Conservation (phyloP, 352 stramenopile genomes). For the Phytophthora syringae region DNA sequence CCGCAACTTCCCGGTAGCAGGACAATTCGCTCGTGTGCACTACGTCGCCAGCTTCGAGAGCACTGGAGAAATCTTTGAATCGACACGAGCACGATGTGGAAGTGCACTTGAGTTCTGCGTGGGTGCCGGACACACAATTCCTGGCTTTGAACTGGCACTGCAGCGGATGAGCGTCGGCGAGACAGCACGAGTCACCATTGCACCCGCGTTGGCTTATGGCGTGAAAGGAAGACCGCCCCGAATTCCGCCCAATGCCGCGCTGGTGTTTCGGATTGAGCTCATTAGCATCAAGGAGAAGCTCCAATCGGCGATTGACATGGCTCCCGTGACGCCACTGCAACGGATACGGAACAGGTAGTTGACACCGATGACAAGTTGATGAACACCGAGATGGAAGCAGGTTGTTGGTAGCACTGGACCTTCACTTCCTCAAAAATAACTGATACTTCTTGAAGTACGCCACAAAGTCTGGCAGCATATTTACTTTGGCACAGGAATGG, state of each 20-base stretch:
- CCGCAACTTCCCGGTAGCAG: conserved; percentile 56
- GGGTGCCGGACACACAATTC: conserved; percentile 69
- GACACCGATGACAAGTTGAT: too few species aligned
- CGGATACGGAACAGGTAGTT: conserved; percentile 33
- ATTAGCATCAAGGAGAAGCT: conserved; percentile 85
- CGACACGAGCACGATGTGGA: conserved; percentile 56
- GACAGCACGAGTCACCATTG: conserved; percentile 68
- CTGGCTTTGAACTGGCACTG: conserved; percentile 72
- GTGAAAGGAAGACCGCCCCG: conserved; percentile 70
- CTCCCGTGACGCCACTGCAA: conserved; percentile 23
- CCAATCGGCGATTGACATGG: conserved; percentile 33
- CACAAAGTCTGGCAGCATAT: conserved; percentile 21
- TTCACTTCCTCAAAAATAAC: too few species aligned
- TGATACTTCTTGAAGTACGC: too few species aligned
- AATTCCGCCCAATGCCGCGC: conserved; percentile 72
- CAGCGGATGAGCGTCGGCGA: conserved; percentile 82
- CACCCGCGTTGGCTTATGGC: conserved; percentile 72
- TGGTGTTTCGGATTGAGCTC: conserved; percentile 83
- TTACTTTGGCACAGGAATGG: conserved; percentile 11
- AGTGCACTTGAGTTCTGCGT: conserved; percentile 77
- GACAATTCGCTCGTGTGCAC: conserved; percentile 79
- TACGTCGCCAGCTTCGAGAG: conserved; percentile 68
- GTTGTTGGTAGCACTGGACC: too few species aligned
- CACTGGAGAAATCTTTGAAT: conserved; percentile 65
- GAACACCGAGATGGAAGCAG: too few species aligned